phyloP scores from a whole-genome alignment of 306 rosid genomes.

The Lagenaria siceraria region DNA sequence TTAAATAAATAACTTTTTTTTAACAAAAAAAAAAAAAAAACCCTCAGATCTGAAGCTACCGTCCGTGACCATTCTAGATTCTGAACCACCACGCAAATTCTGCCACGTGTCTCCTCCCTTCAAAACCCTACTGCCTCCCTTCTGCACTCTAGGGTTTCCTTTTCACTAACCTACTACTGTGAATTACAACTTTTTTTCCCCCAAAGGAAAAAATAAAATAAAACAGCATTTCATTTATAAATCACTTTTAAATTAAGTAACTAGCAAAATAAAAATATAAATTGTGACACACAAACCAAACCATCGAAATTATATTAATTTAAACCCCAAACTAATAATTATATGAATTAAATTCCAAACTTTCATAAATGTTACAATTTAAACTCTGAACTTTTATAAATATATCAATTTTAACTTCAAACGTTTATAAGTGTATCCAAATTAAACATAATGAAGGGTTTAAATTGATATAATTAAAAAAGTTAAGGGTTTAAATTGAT shows the following conservation, averaged over 20 bases:
- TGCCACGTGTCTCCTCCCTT: slow-evolving; percentile 1
- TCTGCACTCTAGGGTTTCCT: slow-evolving; percentile 4
- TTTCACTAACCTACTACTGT: not conserved
- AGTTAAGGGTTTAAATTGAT: too few species aligned
- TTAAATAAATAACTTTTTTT: too few species aligned
- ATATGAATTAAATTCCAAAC: too few species aligned
- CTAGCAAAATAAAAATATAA: not conserved
- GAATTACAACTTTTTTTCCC: not conserved
- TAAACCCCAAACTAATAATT: too few species aligned
- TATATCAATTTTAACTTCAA: too few species aligned
- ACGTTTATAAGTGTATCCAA: too few species aligned
- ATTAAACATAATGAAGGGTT: too few species aligned
- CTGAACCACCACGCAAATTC: not conserved
- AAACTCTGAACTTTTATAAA: too few species aligned
- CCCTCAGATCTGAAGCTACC: slow-evolving; percentile 20
- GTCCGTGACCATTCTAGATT: slow-evolving; percentile 19
- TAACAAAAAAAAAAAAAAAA: not conserved
- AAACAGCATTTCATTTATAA: not conserved
- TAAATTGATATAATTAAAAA: too few species aligned
- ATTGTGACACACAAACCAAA: too few species aligned
- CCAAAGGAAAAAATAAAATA: not conserved
- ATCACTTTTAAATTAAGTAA: not conserved
- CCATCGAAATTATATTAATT: too few species aligned
- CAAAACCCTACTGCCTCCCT: not conserved
- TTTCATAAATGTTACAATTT: too few species aligned